Percentiles rank a stretch among this genome's conserved stretches.
Conservation (phyloP, 352 stramenopile genomes). For the Phytophthora nicotianae region DNA sequence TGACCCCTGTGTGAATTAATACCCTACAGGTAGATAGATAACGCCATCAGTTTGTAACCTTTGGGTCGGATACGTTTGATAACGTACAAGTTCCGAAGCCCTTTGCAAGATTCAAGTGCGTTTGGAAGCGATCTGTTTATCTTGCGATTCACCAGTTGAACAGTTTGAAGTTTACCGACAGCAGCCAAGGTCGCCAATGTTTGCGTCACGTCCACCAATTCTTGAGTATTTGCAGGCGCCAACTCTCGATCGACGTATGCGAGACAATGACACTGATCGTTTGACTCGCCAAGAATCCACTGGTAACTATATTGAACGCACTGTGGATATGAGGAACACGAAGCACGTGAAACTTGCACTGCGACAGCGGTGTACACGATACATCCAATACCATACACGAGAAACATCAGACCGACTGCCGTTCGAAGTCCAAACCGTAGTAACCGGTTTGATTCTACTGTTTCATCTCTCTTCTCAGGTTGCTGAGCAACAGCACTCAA, state of each 20-base stretch:
- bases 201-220: constrained; percentile 26
- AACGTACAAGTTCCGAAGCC: constrained; percentile 40
- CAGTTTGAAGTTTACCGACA: constrained; percentile 27
- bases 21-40: constrained; percentile 23
- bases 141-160: constrained; percentile 38
- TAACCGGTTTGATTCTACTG: neutral
- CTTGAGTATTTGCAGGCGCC: constrained; percentile 18
- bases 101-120: constrained; percentile 18
- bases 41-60: constrained; percentile 3
- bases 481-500: neutral
- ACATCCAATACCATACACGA: constrained; percentile 31
- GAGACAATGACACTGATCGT: constrained; percentile 25
- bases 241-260: constrained; percentile 37
- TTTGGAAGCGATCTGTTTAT: constrained; percentile 32
- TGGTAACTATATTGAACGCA: constrained; percentile 24
- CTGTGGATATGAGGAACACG: constrained; percentile 23
- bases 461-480: neutral
- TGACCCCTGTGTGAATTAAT: constrained; percentile 37
- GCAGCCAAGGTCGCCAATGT: constrained; percentile 18
- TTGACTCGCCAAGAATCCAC: constrained; percentile 4
- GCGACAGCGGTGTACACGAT: constrained; percentile 27
- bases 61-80: no score
- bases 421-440: constrained; percentile 14
- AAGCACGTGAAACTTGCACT: constrained; percentile 10
- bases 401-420: constrained; percentile 28